Conservation (phyloP, 495 filamentous ascomycete genomes). For the Podospora tetraspora region DNA sequence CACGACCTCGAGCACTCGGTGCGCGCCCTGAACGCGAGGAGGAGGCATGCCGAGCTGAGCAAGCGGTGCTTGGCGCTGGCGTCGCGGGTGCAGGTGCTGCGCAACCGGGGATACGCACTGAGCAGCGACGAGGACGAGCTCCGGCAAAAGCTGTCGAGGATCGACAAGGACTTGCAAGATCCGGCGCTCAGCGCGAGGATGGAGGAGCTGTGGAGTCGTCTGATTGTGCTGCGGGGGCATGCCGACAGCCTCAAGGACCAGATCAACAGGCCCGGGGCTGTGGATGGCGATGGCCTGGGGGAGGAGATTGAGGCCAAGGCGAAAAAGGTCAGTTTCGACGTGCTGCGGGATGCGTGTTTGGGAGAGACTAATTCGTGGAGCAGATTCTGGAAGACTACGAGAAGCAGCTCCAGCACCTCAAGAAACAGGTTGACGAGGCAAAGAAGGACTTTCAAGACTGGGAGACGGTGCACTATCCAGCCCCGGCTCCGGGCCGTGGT, state of each 20-base stretch:
- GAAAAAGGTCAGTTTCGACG: constrained; percentile 64
- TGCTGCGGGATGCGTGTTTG: not conserved
- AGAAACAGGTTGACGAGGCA: constrained; percentile 71
- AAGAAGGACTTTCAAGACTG: constrained; percentile 75
- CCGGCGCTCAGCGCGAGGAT: constrained; percentile 74
- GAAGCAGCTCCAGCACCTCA: constrained; percentile 77
- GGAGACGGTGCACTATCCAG: constrained; percentile 51
- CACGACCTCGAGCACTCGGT: constrained; percentile 80
- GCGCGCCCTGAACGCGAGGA: constrained; percentile 70
- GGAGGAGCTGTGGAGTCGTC: constrained; percentile 95
- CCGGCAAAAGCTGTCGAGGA: constrained; percentile 69
- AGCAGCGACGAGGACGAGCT: constrained; percentile 87
- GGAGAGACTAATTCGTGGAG: constrained; percentile 8
- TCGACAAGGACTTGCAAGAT: constrained; percentile 76
- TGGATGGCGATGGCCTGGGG: constrained; percentile 53
- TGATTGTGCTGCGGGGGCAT: constrained; percentile 78
- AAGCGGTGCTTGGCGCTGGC: constrained; percentile 80
- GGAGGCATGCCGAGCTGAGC: constrained; percentile 73
- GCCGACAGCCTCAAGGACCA: constrained; percentile 73
- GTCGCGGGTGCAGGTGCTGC: constrained; percentile 83
- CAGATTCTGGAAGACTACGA: constrained; percentile 90
- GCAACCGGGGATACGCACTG: constrained; percentile 88
- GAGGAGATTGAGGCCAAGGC: constrained; percentile 74
- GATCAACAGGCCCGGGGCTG: constrained; percentile 57
- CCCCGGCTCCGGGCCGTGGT: constrained; percentile 15